These are phyloP conservation scores for Triticum aestivum DNA, from an alignment of 176 grass and related monocot genomes.

Conservation along the genomic window DNA sequence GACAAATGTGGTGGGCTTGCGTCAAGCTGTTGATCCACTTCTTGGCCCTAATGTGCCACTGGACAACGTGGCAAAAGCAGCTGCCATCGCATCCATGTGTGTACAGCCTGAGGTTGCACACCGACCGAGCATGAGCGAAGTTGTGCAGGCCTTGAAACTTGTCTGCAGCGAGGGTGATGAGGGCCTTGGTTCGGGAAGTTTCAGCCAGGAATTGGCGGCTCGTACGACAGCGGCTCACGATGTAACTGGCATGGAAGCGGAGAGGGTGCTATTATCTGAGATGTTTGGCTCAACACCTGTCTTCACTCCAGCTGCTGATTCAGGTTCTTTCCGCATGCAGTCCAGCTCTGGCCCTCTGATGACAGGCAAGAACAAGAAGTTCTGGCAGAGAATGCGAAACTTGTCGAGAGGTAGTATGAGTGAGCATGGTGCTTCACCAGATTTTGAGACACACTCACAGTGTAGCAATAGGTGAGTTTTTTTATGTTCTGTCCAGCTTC, in stretches of 20 bases:
- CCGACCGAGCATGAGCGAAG: slow-evolving; percentile 95
- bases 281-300: slow-evolving; percentile 57
- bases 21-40: slow-evolving; percentile 65
- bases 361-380: slow-evolving; percentile 60
- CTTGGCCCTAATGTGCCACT: slow-evolving; percentile 53
- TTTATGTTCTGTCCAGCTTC: neutral
- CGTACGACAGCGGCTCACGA: slow-evolving; percentile 39
- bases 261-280: slow-evolving; percentile 78
- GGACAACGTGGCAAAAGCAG: slow-evolving; percentile 83
- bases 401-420: slow-evolving; percentile 83
- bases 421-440: slow-evolving; percentile 63
- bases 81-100: slow-evolving; percentile 93
- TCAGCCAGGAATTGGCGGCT: slow-evolving; percentile 53
- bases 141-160: slow-evolving; percentile 92
- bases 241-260: slow-evolving; percentile 57
- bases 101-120: slow-evolving; percentile 92
- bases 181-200: slow-evolving; percentile 48
- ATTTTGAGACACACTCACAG: slow-evolving; percentile 54
- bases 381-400: slow-evolving; percentile 77
- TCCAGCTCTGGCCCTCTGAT: slow-evolving; percentile 74
- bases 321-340: slow-evolving; percentile 65
- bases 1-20: slow-evolving; percentile 65
- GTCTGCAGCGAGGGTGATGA: slow-evolving; percentile 81
- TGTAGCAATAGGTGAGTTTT: slow-evolving; percentile 36
- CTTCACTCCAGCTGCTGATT: slow-evolving; percentile 50